Conservation (phyloP, 345 rosid genomes). For the Alliaria petiolata region DNA sequence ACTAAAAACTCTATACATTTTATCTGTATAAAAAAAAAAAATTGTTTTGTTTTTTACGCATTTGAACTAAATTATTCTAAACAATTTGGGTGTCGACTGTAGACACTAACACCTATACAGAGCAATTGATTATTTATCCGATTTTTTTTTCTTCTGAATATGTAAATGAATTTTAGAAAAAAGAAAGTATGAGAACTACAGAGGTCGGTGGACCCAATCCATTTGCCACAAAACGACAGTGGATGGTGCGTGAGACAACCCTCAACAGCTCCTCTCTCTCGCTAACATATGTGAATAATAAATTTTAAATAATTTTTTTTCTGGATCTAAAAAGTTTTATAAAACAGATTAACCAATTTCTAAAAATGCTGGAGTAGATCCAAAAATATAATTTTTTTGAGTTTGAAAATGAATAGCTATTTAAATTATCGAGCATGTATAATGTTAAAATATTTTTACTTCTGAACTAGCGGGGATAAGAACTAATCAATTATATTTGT, state of each 20-base stretch:
- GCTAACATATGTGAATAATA: conserved; percentile 29
- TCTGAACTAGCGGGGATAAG: not conserved
- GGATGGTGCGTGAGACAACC: conserved; percentile 62
- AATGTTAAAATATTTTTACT: not conserved
- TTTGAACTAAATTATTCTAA: not conserved
- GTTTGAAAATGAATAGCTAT: not conserved
- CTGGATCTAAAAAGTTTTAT: not conserved
- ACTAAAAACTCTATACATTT: not conserved
- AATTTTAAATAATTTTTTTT: not conserved
- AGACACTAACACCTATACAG: conserved; percentile 45
- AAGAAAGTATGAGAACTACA: conserved; percentile 37
- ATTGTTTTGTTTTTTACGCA: conserved; percentile 8
- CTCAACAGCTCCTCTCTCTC: conserved; percentile 48
- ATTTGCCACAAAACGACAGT: conserved; percentile 53
- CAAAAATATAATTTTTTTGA: not conserved
- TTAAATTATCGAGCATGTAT: not conserved
- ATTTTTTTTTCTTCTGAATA: not conserved
- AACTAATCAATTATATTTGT: not conserved
- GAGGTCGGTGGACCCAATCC: conserved; percentile 88
- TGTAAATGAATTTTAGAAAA: conserved; percentile 12
- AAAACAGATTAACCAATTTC: not conserved
- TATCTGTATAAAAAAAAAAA: not conserved
- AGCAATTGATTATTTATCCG: not conserved
- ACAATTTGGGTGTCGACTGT: conserved; percentile 47
- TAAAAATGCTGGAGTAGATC: not conserved